Conservation (phyloP, 257 asterid species). For the Agastache rugosa region DNA sequence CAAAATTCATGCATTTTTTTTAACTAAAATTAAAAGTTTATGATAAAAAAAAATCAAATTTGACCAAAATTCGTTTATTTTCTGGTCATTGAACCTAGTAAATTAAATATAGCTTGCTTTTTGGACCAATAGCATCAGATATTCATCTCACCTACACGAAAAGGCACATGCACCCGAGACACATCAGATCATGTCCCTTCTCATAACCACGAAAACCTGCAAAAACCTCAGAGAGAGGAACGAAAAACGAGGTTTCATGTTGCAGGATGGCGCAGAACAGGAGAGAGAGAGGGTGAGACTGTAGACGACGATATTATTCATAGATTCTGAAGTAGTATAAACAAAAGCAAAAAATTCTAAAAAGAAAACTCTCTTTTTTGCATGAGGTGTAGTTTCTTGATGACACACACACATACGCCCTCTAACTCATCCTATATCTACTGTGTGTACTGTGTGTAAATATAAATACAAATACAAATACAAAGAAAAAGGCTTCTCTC, state of each 20-base stretch:
- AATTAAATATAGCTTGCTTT: neutral
- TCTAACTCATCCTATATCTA: neutral
- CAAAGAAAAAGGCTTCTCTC: neutral
- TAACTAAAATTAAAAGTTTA: no score
- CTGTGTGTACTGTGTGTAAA: slow-evolving; percentile 22
- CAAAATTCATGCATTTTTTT: no score
- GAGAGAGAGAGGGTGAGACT: slow-evolving; percentile 26
- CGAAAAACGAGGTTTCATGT: slow-evolving; percentile 71
- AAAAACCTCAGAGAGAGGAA: slow-evolving; percentile 52
- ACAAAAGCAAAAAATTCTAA: neutral
- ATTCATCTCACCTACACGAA: neutral
- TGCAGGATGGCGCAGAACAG: slow-evolving; percentile 48
- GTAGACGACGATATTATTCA: slow-evolving; percentile 38
- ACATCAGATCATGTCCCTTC: slow-evolving; percentile 35
- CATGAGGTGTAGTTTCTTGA: slow-evolving; percentile 32
- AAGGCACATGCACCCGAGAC: slow-evolving; percentile 38
- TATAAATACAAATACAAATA: slow-evolving; percentile 18
- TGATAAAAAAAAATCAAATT: no score
- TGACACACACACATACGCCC: slow-evolving; percentile 23
- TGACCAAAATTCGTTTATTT: no score
- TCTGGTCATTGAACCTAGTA: no score
- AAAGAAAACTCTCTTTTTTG: neutral
- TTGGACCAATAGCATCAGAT: neutral
- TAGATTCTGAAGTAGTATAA: slow-evolving; percentile 42
- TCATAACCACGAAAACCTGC: slow-evolving; percentile 40